Evolutionary conservation across 1,139 yeast genomes (phyloP).

Genomic region (Suhomyces yuchorum): DNA sequence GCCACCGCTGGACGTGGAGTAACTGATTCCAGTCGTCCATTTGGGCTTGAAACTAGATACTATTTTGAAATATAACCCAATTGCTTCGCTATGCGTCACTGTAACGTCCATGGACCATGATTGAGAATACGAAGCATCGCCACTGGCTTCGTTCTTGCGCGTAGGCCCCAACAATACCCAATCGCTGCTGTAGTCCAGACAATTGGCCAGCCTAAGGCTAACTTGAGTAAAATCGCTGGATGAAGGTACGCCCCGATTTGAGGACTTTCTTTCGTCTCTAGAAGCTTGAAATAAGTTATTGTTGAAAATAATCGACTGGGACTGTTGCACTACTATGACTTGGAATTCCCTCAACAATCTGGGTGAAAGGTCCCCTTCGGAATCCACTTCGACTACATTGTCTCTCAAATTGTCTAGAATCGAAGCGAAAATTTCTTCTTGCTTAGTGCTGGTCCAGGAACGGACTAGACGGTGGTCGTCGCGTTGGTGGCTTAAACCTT

Average conservation of each 20-base stretch:
- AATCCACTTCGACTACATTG: slow-evolving; percentile 11
- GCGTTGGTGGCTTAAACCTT: not conserved
- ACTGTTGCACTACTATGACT: slow-evolving; percentile 9
- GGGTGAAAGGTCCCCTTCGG: slow-evolving; percentile 11
- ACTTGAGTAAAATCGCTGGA: slow-evolving; percentile 11
- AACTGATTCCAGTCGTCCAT: slow-evolving; percentile 15
- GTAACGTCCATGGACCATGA: slow-evolving; percentile 28
- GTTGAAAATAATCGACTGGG: slow-evolving; percentile 16
- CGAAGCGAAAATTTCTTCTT: not conserved
- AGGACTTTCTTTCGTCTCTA: too few species aligned
- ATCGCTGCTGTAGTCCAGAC: slow-evolving; percentile 1
- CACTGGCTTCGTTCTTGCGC: slow-evolving; percentile 14
- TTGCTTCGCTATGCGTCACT: slow-evolving; percentile 11
- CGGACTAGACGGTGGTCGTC: too few species aligned
- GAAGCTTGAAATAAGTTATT: slow-evolving; percentile 4
- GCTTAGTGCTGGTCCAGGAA: not conserved
- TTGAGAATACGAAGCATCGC: slow-evolving; percentile 25
- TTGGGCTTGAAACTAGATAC: slow-evolving; percentile 20
- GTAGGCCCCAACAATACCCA: slow-evolving; percentile 18
- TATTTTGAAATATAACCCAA: slow-evolving; percentile 20
- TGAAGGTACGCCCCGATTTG: too few species aligned
- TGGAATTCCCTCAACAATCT: slow-evolving; percentile 11
- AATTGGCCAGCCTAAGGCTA: slow-evolving; percentile 12
- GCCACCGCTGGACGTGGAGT: slow-evolving; percentile 23
- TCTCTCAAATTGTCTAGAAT: slow-evolving; percentile 3